Percentiles rank a stretch among this genome's conserved stretches.
These are phyloP conservation scores for Mortierella polycephala DNA, from an alignment of 371 early-diverging fungal genomes.

Conservation along the genomic window DNA sequence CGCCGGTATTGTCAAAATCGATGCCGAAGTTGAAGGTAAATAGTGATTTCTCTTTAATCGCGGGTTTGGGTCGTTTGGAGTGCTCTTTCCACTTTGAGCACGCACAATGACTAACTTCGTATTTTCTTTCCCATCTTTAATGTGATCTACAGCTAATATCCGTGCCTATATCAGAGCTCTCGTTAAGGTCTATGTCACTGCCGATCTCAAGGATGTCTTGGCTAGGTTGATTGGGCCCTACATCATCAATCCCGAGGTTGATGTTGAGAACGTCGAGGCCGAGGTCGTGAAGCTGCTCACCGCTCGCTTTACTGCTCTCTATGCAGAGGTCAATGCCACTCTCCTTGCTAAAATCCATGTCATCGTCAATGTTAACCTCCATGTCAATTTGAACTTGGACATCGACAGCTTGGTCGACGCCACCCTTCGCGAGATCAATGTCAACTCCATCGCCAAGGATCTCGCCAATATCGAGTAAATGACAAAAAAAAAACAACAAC, in stretches of 20 bases:
- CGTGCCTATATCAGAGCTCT: no score
- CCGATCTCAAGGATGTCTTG: background rate
- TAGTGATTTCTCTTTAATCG: no score
- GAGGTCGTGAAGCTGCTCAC: background rate
- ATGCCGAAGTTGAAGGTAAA: background rate
- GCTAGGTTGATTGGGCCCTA: background rate
- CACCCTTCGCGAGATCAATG: background rate
- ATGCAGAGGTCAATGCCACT: background rate
- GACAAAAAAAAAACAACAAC: no score
- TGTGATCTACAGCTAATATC: no score
- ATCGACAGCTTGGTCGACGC: background rate
- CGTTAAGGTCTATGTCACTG: background rate
- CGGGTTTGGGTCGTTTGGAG: no score
- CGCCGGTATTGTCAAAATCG: background rate
- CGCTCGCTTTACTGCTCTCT: background rate
- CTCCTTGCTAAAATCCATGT: background rate
- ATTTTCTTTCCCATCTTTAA: no score
- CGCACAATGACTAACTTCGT: no score
- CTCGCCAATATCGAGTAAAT: no score
- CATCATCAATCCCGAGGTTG: background rate
- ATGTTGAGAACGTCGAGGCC: background rate
- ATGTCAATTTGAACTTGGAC: background rate
- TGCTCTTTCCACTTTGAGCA: no score
- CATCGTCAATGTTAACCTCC: background rate
- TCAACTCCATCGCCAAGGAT: background rate